These are phyloP conservation scores for Arthrinium puccinioides DNA, from an alignment of 2,329 filamentous ascomycete species.

Conservation along the genomic window DNA sequence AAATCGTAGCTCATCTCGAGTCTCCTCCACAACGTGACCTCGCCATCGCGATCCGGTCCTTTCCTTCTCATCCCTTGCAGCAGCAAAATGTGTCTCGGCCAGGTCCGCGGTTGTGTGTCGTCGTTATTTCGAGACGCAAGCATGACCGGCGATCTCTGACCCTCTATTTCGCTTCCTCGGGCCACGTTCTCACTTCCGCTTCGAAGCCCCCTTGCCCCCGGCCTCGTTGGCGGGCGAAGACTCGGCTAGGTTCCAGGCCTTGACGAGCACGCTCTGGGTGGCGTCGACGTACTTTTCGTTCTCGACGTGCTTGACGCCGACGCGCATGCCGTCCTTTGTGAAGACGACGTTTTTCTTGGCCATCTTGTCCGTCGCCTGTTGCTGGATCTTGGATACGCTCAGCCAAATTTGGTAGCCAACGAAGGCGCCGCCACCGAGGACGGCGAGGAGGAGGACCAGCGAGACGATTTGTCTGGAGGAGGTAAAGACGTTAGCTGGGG, in stretches of 20 bases:
- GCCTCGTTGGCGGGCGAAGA: conserved; percentile 16
- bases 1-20: no score
- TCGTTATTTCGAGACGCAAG: no score
- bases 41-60: no score
- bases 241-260: conserved; percentile 52
- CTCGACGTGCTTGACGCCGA: conserved; percentile 61
- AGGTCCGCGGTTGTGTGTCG: no score
- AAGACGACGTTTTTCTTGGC: conserved; percentile 69
- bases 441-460: conserved; percentile 54
- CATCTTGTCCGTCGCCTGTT: conserved; percentile 61
- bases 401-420: conserved; percentile 68
- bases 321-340: conserved; percentile 66
- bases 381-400: conserved; percentile 57
- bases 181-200: conserved; percentile 1
- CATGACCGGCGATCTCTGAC: no score
- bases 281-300: conserved; percentile 66
- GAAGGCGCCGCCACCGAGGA: conserved; percentile 52
- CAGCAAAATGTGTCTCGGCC: no score
- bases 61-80: no score
- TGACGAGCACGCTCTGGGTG: conserved; percentile 63
- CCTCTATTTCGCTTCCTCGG: not conserved
- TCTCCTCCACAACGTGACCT: no score
- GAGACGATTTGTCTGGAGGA: conserved; percentile 53
- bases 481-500: no score
- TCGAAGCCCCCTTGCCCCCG: not conserved